Conservation (phyloP, 2,329 filamentous ascomycete species). For the Xylaria hypoxylon region DNA sequence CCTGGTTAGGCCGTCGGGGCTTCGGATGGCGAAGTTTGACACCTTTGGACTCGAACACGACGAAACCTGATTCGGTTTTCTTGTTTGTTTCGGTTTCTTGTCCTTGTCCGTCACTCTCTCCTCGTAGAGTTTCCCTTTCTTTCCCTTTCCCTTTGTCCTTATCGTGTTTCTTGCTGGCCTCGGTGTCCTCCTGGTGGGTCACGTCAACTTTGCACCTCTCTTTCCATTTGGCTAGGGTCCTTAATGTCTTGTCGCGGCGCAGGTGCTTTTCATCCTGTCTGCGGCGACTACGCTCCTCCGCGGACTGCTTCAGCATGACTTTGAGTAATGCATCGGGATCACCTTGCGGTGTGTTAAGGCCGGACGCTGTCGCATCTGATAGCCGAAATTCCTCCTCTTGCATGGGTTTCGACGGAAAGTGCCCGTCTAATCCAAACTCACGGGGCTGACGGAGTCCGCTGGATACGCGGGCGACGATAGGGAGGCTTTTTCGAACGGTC, state of each 20-base stretch:
- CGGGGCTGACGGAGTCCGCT: constrained; percentile 30
- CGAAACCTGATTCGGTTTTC: constrained; percentile 52
- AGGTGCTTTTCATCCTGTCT: constrained; percentile 43
- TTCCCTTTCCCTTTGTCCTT: constrained; percentile 40
- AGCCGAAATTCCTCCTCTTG: constrained; percentile 25
- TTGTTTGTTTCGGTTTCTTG: constrained; percentile 44
- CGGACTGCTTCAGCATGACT: constrained; percentile 41
- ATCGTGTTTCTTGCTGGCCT: constrained; percentile 18
- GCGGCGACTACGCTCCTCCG: constrained; percentile 41
- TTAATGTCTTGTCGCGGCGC: constrained; percentile 37
- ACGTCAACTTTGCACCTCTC: constrained; percentile 35
- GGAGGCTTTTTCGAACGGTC: constrained; percentile 35
- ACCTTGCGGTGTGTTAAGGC: constrained; percentile 22
- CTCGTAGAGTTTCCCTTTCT: constrained; percentile 4
- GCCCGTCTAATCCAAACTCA: constrained; percentile 46
- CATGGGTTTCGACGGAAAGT: constrained; percentile 36
- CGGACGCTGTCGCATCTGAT: constrained; percentile 9
- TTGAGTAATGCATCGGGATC: constrained; percentile 39
- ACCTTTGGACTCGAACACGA: constrained; percentile 46
- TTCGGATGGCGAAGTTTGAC: constrained; percentile 48
- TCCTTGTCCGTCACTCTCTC: constrained; percentile 7
- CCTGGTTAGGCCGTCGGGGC: constrained; percentile 48
- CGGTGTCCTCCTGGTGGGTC: background rate
- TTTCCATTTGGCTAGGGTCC: constrained; percentile 37
- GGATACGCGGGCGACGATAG: constrained; percentile 37